phyloP scores from a whole-genome alignment of 2,329 filamentous ascomycete species.

The Aspergillus pseudoglaucus region DNA sequence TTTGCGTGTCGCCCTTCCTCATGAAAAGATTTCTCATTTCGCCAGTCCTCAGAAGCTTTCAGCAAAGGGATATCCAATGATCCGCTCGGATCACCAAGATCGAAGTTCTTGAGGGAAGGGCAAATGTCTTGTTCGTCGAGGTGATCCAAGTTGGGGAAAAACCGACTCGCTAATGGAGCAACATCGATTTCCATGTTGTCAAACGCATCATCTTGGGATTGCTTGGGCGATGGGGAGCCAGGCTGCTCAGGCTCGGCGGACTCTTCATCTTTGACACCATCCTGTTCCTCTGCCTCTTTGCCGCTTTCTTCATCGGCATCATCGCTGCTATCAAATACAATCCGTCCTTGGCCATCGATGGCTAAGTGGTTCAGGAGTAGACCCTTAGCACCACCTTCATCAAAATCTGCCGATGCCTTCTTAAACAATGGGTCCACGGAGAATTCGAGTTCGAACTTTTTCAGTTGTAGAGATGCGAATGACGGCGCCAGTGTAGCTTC shows the following conservation, averaged over 20 bases:
- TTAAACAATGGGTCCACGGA: slow-evolving; percentile 98
- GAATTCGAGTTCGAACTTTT: slow-evolving; percentile 97
- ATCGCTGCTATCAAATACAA: slow-evolving; percentile 97
- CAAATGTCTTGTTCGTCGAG: slow-evolving; percentile 88
- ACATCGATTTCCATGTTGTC: slow-evolving; percentile 73
- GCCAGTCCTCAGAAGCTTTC: slow-evolving; percentile 81
- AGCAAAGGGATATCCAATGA: slow-evolving; percentile 87
- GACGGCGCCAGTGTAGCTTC: slow-evolving; percentile 89
- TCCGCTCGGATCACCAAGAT: slow-evolving; percentile 77
- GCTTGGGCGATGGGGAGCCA: slow-evolving; percentile 23
- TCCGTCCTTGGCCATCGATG: slow-evolving; percentile 84
- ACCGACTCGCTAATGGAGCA: slow-evolving; percentile 63
- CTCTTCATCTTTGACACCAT: slow-evolving; percentile 41
- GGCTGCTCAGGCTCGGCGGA: slow-evolving; percentile 11
- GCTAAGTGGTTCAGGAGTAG: slow-evolving; percentile 92
- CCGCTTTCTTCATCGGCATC: slow-evolving; percentile 56
- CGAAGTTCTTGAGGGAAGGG: slow-evolving; percentile 88
- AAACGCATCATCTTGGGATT: slow-evolving; percentile 29
- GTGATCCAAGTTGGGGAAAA: slow-evolving; percentile 72
- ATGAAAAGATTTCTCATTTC: slow-evolving; percentile 54
- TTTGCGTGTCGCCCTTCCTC: slow-evolving; percentile 49
- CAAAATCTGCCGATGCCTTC: slow-evolving; percentile 95
- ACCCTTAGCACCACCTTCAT: slow-evolving; percentile 94
- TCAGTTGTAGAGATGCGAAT: slow-evolving; percentile 81
- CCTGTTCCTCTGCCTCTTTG: slow-evolving; percentile 30